Evolutionary conservation across 1,139 yeast species (phyloP).

Genomic region (Scheffersomyces illinoinensis): DNA sequence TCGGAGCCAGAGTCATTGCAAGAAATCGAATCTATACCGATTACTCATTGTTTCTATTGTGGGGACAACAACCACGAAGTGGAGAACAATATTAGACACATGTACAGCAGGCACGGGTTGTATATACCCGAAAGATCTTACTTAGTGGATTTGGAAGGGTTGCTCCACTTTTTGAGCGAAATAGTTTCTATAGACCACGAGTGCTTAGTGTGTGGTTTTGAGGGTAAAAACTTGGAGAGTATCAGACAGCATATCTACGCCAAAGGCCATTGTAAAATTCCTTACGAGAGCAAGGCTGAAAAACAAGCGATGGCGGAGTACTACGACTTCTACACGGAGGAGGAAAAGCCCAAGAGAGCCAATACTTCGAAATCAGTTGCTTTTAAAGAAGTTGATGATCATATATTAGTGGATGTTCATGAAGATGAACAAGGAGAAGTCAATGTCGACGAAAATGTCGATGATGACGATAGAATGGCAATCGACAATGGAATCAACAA

Average conservation of each 20-base stretch:
- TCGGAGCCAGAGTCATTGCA: slow-evolving; percentile 23
- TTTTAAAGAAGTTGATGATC: slow-evolving; percentile 15
- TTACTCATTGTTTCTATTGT: slow-evolving; percentile 43
- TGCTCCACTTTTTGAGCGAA: slow-evolving; percentile 46
- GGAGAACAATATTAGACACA: slow-evolving; percentile 48
- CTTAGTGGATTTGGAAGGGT: slow-evolving; percentile 43
- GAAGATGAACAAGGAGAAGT: slow-evolving; percentile 14
- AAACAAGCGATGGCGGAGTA: slow-evolving; percentile 39
- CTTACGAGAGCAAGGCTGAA: slow-evolving; percentile 52
- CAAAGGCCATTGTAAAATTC: slow-evolving; percentile 57
- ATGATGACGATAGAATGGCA: slow-evolving; percentile 15
- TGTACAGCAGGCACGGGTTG: slow-evolving; percentile 50
- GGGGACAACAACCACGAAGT: slow-evolving; percentile 36
- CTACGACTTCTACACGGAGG: slow-evolving; percentile 38
- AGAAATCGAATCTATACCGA: slow-evolving; percentile 28
- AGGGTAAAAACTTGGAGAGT: slow-evolving; percentile 49
- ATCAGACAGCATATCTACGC: slow-evolving; percentile 52
- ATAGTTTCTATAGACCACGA: slow-evolving; percentile 44
- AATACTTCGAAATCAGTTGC: slow-evolving; percentile 21
- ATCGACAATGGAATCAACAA: slow-evolving; percentile 15
- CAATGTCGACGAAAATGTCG: slow-evolving; percentile 22
- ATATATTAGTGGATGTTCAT: slow-evolving; percentile 14
- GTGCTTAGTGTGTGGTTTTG: slow-evolving; percentile 56
- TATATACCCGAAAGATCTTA: slow-evolving; percentile 51
- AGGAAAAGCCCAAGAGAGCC: slow-evolving; percentile 14